Percentiles rank a stretch among this genome's conserved stretches.
Evolutionary conservation across 2,329 filamentous ascomycete genomes (phyloP).

Genomic region (Berkeleyomyces basicola): DNA sequence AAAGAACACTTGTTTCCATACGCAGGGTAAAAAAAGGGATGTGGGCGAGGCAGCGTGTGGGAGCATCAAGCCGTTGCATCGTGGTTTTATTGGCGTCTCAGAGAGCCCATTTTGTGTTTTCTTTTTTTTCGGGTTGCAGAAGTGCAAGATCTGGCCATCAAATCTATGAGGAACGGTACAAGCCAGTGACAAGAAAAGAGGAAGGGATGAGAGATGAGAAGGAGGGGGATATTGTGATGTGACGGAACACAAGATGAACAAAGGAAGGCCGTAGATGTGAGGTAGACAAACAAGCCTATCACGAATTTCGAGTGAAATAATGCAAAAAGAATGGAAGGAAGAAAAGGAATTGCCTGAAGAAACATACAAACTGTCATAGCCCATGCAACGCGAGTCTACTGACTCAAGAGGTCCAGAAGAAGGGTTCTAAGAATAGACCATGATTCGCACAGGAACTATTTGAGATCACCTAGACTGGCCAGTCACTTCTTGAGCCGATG

Average conservation of each 20-base stretch:
- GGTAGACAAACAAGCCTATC: background rate
- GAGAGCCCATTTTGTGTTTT: background rate
- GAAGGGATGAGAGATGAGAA: no score
- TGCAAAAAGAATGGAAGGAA: background rate
- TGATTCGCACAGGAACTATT: no score
- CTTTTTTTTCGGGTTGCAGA: background rate
- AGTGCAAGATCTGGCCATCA: background rate
- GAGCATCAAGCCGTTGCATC: background rate
- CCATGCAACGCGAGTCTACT: background rate
- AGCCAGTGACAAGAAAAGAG: background rate
- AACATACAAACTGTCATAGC: conserved; percentile 12
- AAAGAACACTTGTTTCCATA: background rate
- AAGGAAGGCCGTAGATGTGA: background rate
- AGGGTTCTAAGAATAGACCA: background rate
- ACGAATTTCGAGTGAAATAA: background rate
- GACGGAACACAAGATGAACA: background rate
- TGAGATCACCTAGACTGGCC: background rate
- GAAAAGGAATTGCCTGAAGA: conserved; percentile 4
- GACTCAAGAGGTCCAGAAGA: background rate
- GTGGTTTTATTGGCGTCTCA: background rate
- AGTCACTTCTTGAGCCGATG: background rate
- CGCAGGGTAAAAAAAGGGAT: background rate
- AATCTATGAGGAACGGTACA: background rate
- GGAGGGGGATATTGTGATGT: no score
- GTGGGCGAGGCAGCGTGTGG: background rate